These are phyloP conservation scores for Cystofilobasidium macerans DNA, from an alignment of 768 basidiomycete species.

Conservation along the genomic window DNA sequence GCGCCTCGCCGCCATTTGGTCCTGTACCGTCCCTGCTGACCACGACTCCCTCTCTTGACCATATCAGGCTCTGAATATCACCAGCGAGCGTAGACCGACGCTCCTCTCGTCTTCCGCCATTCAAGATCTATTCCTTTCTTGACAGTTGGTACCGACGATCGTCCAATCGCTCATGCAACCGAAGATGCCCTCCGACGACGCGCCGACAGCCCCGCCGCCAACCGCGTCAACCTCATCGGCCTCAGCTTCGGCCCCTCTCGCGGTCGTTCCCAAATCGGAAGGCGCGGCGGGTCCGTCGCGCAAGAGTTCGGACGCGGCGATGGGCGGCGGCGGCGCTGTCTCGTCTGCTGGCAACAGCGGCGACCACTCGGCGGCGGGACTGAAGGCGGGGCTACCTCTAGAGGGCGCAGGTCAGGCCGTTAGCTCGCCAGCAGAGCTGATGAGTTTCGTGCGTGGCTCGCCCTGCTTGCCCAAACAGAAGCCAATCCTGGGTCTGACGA, in stretches of 20 bases:
- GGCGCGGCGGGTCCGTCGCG: not conserved
- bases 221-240: not conserved
- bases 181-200: not conserved
- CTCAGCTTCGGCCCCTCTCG: not conserved
- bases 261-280: not conserved
- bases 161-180: no score
- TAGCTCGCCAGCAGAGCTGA: constrained; percentile 19
- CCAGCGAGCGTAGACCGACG: no score
- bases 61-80: no score
- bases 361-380: not conserved
- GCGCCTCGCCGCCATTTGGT: no score
- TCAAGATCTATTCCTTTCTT: no score
- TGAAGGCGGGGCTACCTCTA: not conserved
- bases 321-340: no score
- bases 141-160: no score
- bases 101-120: no score
- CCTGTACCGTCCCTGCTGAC: no score
- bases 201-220: not conserved
- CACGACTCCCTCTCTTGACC: no score
- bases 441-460: constrained; percentile 11
- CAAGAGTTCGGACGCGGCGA: not conserved
- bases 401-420: not conserved
- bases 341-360: no score
- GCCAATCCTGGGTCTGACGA: no score
- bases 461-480: not conserved